Evolutionary conservation across 225 moss, liverwort and hornwort genomes (phyloP).

Genomic region (Bryum argenteum): DNA sequence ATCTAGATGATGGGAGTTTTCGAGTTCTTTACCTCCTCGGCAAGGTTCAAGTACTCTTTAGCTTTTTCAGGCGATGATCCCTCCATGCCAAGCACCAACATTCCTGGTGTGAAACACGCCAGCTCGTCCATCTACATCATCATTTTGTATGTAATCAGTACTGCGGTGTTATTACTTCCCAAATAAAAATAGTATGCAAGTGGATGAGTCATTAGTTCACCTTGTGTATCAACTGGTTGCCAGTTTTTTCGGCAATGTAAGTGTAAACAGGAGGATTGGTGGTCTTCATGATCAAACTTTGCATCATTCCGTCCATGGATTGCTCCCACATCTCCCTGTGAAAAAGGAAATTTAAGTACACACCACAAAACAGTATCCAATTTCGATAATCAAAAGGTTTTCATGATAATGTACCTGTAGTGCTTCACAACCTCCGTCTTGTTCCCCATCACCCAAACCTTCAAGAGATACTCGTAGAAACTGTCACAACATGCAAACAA

Average conservation of each 20-base stretch:
- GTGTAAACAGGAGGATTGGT: constrained; percentile 71
- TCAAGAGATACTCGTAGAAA: constrained; percentile 96
- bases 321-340: constrained; percentile 98
- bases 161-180: not conserved
- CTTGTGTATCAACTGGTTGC: constrained; percentile 56
- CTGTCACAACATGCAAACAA: constrained; percentile 56
- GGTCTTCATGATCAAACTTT: constrained; percentile 65
- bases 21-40: constrained; percentile 60
- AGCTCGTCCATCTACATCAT: constrained; percentile 90
- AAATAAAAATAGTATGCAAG: not conserved
- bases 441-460: constrained; percentile 93
- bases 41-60: constrained; percentile 75
- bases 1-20: too few relatives aligned
- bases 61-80: constrained; percentile 80
- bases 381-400: not conserved
- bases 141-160: constrained; percentile 18
- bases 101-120: constrained; percentile 95
- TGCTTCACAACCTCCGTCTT: constrained; percentile 91
- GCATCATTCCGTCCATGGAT: constrained; percentile 96
- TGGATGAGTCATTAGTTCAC: constrained; percentile 25
- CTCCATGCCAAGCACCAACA: constrained; percentile 85
- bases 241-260: constrained; percentile 73
- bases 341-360: constrained; percentile 6
- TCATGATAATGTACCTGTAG: constrained; percentile 62
- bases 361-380: not conserved